These are phyloP conservation scores for Irpex sp. DNA, from an alignment of 1,284 basidiomycete species.

Conservation along the genomic window DNA sequence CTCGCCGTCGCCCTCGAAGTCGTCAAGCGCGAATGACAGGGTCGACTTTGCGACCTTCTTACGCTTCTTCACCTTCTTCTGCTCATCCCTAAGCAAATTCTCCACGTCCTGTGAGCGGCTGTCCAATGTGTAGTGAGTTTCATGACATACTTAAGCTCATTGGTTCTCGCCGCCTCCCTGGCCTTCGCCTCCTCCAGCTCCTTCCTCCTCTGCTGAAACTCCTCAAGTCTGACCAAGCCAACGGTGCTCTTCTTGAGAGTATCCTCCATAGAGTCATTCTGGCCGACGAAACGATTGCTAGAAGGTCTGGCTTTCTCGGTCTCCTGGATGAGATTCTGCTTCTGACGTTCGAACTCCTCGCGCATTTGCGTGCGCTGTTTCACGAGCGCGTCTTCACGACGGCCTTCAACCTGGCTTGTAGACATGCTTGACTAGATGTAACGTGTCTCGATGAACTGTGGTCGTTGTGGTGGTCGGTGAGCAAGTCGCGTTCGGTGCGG, in stretches of 20 bases:
- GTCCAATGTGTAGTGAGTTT: slow-evolving; percentile 11
- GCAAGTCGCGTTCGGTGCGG: neutral
- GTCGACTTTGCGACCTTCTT: slow-evolving; percentile 82
- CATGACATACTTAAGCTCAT: slow-evolving; percentile 77
- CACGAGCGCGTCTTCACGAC: slow-evolving; percentile 73
- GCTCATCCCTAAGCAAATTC: slow-evolving; percentile 81
- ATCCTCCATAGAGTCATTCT: slow-evolving; percentile 95
- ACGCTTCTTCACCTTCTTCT: slow-evolving; percentile 88
- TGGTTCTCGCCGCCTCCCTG: slow-evolving; percentile 81
- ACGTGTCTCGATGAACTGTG: neutral
- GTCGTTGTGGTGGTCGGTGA: neutral
- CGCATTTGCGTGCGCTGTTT: slow-evolving; percentile 82
- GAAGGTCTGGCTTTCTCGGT: slow-evolving; percentile 84
- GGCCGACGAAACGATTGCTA: slow-evolving; percentile 86
- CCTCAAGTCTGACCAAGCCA: slow-evolving; percentile 89
- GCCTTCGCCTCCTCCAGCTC: slow-evolving; percentile 92
- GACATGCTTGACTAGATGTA: slow-evolving; percentile 43
- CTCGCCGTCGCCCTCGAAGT: slow-evolving; percentile 55
- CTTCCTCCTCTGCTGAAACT: slow-evolving; percentile 87
- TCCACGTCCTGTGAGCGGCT: slow-evolving; percentile 73
- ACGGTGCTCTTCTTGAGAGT: slow-evolving; percentile 90
- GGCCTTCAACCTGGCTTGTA: slow-evolving; percentile 66
- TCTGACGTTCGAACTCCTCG: slow-evolving; percentile 88
- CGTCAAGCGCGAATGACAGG: slow-evolving; percentile 88
- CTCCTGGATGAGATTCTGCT: slow-evolving; percentile 76